These are phyloP conservation scores for Allium cepa DNA, from an alignment of 106 monocot genomes.

Conservation along the genomic window DNA sequence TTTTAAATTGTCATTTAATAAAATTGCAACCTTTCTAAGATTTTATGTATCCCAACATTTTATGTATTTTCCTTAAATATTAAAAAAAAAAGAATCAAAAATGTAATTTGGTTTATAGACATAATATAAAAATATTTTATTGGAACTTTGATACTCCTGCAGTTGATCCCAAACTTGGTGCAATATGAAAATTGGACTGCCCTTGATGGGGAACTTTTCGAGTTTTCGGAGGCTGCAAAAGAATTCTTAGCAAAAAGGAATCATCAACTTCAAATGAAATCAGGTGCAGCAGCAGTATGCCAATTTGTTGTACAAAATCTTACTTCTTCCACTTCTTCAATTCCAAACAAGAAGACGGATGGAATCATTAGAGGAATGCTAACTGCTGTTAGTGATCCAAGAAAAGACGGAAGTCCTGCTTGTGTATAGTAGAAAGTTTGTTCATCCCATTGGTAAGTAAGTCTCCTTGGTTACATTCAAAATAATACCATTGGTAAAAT, in stretches of 20 bases:
- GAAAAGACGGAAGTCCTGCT: constrained; percentile 83
- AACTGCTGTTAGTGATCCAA: constrained; percentile 88
- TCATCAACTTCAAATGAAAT: constrained; percentile 29
- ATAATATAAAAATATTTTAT: too few species aligned
- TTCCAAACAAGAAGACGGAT: not conserved
- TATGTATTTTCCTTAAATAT: too few species aligned
- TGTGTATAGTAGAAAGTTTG: constrained; percentile 24
- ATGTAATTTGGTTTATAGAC: too few species aligned
- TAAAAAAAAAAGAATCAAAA: too few species aligned
- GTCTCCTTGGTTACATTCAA: too few species aligned
- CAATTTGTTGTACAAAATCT: constrained; percentile 82
- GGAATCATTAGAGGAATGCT: constrained; percentile 58
- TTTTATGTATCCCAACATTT: too few species aligned
- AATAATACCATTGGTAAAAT: too few species aligned
- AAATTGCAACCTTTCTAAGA: too few species aligned
- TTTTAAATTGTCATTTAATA: too few species aligned
- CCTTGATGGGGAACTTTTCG: constrained; percentile 62
- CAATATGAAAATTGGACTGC: constrained; percentile 73
- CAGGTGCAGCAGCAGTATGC: constrained; percentile 35
- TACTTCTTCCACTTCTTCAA: constrained; percentile 1
- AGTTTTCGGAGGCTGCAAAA: constrained; percentile 26
- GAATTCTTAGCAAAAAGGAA: constrained; percentile 51
- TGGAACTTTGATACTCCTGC: constrained; percentile 1
- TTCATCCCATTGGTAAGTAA: too few species aligned
- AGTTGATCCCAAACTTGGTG: constrained; percentile 86